A percentile compares a stretch with the other conserved stretches of the same genome.
phyloP scores from a whole-genome alignment of 2,329 filamentous ascomycete genomes.

The Penicillium expansum region DNA sequence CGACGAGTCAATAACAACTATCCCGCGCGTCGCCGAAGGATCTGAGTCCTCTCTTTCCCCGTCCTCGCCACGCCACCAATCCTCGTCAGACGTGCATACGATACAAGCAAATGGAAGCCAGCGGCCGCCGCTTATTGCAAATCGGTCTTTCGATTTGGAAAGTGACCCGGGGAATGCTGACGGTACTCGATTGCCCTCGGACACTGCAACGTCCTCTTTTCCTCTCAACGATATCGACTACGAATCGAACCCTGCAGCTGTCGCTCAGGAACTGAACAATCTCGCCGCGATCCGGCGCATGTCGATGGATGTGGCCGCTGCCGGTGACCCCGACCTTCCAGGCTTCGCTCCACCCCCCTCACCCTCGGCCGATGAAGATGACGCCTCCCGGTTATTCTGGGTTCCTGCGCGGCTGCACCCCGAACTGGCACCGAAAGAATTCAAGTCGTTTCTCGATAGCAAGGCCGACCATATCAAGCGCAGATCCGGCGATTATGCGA shows the following conservation, averaged over 20 bases:
- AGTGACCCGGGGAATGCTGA: slow-evolving; percentile 52
- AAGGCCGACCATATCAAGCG: slow-evolving; percentile 86
- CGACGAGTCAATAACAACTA: slow-evolving; percentile 45
- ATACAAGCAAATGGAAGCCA: slow-evolving; percentile 34
- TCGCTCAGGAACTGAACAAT: slow-evolving; percentile 89
- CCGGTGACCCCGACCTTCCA: slow-evolving; percentile 57
- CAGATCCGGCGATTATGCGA: slow-evolving; percentile 69
- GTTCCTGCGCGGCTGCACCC: slow-evolving; percentile 92
- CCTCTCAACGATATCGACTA: slow-evolving; percentile 82
- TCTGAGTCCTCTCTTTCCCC: slow-evolving; percentile 29
- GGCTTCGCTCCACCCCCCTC: slow-evolving; percentile 44
- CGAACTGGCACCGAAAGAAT: slow-evolving; percentile 90
- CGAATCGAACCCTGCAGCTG: slow-evolving; percentile 82
- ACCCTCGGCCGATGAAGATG: slow-evolving; percentile 67
- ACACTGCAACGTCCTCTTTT: slow-evolving; percentile 60
- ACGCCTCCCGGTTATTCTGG: slow-evolving; percentile 88
- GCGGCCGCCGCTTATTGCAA: slow-evolving; percentile 23
- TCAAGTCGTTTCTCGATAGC: slow-evolving; percentile 94
- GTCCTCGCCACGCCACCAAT: slow-evolving; percentile 31
- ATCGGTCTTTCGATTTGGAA: slow-evolving; percentile 43
- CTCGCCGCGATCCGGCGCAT: slow-evolving; percentile 84
- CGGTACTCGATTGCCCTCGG: slow-evolving; percentile 54
- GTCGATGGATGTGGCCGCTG: slow-evolving; percentile 82
- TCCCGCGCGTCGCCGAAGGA: slow-evolving; percentile 31
- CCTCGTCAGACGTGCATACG: slow-evolving; percentile 34